Percentiles rank a stretch among this genome's conserved stretches.
phyloP scores from a whole-genome alignment of 257 asterid genomes.

The Penstemon eatonii region DNA sequence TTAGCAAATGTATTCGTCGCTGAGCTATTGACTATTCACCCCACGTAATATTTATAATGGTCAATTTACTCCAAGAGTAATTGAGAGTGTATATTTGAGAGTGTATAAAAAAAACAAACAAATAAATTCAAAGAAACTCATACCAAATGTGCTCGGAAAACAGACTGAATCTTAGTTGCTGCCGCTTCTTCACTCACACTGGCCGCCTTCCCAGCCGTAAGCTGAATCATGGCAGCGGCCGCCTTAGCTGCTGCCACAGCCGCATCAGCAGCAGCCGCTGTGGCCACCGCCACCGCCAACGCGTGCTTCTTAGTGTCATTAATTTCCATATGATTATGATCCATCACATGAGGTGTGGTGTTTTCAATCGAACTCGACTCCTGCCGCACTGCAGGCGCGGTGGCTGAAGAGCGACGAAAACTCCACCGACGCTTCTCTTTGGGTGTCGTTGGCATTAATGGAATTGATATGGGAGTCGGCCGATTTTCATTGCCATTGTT shows the following conservation, averaged over 20 bases:
- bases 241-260: slow-evolving; percentile 74
- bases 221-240: slow-evolving; percentile 66
- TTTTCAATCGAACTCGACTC: slow-evolving; percentile 34
- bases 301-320: slow-evolving; percentile 54
- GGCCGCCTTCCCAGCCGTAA: slow-evolving; percentile 40
- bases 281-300: slow-evolving; percentile 66
- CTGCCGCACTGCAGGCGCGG: slow-evolving; percentile 43
- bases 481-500: slow-evolving; percentile 28
- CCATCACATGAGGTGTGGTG: slow-evolving; percentile 23
- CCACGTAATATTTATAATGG: too few species aligned
- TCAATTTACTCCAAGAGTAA: too few species aligned
- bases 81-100: too few species aligned
- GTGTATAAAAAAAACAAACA: too few species aligned
- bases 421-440: slow-evolving; percentile 92
- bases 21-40: too few species aligned
- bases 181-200: slow-evolving; percentile 52
- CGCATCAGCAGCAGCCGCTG: slow-evolving; percentile 72
- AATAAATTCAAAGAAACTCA: not conserved
- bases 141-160: slow-evolving; percentile 81
- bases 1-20: too few species aligned
- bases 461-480: slow-evolving; percentile 51
- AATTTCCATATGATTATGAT: slow-evolving; percentile 26
- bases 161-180: slow-evolving; percentile 72
- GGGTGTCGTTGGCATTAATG: slow-evolving; percentile 64
- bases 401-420: slow-evolving; percentile 85